Percentiles rank a stretch among this genome's conserved stretches.
These are phyloP conservation scores for Pachyrhizus erosus DNA, from an alignment of 306 rosid species.

Conservation along the genomic window DNA sequence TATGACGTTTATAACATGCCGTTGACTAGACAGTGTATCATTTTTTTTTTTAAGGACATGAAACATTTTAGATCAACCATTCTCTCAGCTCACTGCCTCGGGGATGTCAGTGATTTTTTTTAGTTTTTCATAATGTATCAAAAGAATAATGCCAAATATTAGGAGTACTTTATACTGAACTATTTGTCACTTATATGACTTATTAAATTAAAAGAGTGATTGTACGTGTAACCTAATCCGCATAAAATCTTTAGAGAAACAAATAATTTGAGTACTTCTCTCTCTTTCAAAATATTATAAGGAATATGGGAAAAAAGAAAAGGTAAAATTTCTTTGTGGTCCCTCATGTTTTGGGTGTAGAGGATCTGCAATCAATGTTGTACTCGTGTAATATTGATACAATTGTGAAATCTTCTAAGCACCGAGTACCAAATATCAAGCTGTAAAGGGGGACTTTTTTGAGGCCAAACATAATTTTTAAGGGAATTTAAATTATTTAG, in stretches of 20 bases:
- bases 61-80: background rate
- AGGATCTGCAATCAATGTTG: too few relatives aligned
- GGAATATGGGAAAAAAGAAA: background rate
- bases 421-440: background rate
- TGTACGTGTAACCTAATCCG: background rate
- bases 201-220: background rate
- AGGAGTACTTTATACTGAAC: background rate
- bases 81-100: background rate
- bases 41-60: background rate
- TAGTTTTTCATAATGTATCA: background rate
- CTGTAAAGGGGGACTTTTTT: background rate
- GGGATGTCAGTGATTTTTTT: conserved; percentile 5
- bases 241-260: background rate
- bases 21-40: background rate
- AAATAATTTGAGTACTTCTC: background rate
- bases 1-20: background rate
- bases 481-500: too few relatives aligned
- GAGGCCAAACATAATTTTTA: background rate
- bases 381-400: background rate
- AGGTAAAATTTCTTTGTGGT: background rate
- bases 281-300: background rate
- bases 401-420: background rate
- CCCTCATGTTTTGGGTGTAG: background rate
- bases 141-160: background rate
- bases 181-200: too few relatives aligned